Conservation (phyloP, 2,329 filamentous ascomycete species). For the Pestalotiopsis sp. region DNA sequence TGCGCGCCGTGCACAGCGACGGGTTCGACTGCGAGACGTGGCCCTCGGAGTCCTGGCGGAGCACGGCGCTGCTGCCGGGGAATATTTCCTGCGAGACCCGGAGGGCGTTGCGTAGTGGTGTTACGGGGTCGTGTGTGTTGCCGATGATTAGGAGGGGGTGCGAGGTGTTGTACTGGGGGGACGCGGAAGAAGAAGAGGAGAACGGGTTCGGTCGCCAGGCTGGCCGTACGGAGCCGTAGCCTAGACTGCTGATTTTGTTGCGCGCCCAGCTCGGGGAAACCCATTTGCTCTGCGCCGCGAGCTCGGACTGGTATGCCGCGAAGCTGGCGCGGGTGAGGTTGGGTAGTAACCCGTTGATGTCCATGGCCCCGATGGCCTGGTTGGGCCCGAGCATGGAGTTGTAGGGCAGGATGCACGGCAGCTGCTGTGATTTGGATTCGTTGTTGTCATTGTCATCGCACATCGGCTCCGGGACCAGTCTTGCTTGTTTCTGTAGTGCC, state of each 20-base stretch:
- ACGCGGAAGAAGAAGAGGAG: not conserved
- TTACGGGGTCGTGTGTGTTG: constrained; percentile 12
- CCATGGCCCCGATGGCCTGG: constrained; percentile 9
- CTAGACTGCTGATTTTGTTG: constrained; percentile 1
- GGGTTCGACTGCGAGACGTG: constrained; percentile 14
- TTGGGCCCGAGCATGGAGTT: constrained; percentile 7
- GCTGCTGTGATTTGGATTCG: not conserved
- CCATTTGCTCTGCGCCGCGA: not conserved
- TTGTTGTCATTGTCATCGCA: not conserved
- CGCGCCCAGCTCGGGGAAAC: constrained; percentile 4
- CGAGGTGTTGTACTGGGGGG: not conserved
- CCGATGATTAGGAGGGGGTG: constrained; percentile 12
- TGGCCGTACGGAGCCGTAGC: not conserved
- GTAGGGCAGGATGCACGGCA: not conserved
- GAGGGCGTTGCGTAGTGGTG: constrained; percentile 10
- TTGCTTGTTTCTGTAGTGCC: not conserved
- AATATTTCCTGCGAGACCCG: not conserved
- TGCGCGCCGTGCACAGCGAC: constrained; percentile 9
- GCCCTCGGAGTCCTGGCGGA: constrained; percentile 13
- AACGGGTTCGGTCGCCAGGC: not conserved
- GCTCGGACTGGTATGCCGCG: not conserved
- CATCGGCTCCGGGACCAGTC: not conserved
- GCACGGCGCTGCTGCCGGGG: constrained; percentile 13
- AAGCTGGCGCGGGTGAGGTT: not conserved
- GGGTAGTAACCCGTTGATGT: not conserved